Base-by-base conservation (phyloP, 2,329 filamentous ascomycete genomes). In the Pseudocercospora musae region DNA sequence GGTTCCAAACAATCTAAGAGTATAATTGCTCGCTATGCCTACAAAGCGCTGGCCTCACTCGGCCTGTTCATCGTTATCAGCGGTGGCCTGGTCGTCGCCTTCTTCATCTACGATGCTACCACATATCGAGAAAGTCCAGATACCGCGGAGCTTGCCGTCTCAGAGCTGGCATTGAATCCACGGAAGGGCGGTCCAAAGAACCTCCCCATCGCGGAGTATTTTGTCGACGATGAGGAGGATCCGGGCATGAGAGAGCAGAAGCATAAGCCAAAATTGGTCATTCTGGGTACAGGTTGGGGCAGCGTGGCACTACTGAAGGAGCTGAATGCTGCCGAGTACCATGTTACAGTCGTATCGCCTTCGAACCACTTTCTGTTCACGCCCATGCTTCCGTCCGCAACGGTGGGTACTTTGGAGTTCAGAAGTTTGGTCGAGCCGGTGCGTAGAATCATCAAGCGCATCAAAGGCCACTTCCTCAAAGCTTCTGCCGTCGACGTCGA, bases 361-460 rank as follows among this genome's bases (percentile, higher is more conserved):
- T 90, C 90, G 37, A 98, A 98, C 72, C 96, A 98, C 79, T 99
- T 99, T 79, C 80, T 99, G 31, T 99, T 99, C 77, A 99, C 95
- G 1, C 95, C 95, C 0, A 98, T 99, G 93, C 82, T 99, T 48
- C 95, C 95, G 1, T 96, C 92, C 33, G 96, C 95, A 7, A 99
- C 96, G 0, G 95, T 99, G 5, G 96, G 96, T 11, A 99, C 95
- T 0, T 81, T 99, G 31, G 94, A 96, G 73, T 81, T 98, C 71
- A 85, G 94, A 67, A 96, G 92, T 55, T 81, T 99, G 62, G 92
- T 97, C 44, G 95, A 99, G 77, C 95, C 95, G 0, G 91, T 99
- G 64, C 87, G 95, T 65, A 86, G 91, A 53, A 95, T 99, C 69
- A 81, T 98, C 20, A 80, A 85, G 58, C 84, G 87, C 58, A 85